A percentile compares a stretch with the other conserved stretches of the same genome.
phyloP scores from a whole-genome alignment of 306 rosid species.

The Casuarina equisetifolia region DNA sequence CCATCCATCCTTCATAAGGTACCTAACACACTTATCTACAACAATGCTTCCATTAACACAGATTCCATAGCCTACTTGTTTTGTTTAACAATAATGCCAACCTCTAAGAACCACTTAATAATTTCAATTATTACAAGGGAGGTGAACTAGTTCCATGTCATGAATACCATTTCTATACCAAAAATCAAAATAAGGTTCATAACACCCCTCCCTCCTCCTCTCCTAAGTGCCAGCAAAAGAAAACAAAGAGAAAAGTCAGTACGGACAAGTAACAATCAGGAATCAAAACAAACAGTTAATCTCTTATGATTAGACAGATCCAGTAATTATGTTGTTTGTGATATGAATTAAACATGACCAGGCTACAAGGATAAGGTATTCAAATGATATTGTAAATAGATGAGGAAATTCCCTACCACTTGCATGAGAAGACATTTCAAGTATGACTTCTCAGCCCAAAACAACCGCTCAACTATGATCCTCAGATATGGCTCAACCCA shows the following conservation, averaged over 20 bases:
- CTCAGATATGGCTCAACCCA: slow-evolving; percentile 95
- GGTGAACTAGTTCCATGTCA: not conserved
- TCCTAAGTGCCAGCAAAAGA: too few species aligned
- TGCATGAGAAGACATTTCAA: slow-evolving; percentile 84
- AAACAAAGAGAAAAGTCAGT: too few species aligned
- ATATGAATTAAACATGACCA: too few species aligned
- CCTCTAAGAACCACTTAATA: not conserved
- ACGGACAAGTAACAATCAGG: too few species aligned
- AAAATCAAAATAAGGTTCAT: not conserved
- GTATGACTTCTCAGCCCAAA: slow-evolving; percentile 66
- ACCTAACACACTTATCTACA: not conserved
- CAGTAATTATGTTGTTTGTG: too few species aligned
- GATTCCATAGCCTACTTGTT: too few species aligned
- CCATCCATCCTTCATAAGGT: too few species aligned
- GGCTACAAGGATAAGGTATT: not conserved
- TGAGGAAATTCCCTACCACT: slow-evolving; percentile 66
- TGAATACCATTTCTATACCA: not conserved
- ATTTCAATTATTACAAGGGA: not conserved
- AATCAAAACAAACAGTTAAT: too few species aligned
- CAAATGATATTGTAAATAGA: not conserved
- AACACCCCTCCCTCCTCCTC: too few species aligned
- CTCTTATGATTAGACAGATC: too few species aligned
- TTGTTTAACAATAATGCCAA: not conserved
- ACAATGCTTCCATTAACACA: not conserved
- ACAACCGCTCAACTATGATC: slow-evolving; percentile 62